Percentiles rank a stretch among this genome's conserved stretches.
phyloP scores from a whole-genome alignment of 2,329 filamentous ascomycete species.

The Didymella lethalis region DNA sequence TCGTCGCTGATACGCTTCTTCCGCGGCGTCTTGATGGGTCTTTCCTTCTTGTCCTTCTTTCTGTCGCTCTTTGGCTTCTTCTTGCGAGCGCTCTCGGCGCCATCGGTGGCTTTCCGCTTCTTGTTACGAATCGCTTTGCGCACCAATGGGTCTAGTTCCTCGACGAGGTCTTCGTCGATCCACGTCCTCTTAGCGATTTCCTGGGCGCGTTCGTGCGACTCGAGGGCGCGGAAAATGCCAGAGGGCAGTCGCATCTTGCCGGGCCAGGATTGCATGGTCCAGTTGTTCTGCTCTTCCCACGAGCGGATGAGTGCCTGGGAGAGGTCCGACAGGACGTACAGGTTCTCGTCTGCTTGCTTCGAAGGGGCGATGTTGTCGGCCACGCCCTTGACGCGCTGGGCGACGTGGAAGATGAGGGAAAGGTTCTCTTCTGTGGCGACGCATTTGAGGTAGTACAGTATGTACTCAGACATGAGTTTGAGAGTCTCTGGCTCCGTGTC shows the following conservation, averaged over 20 bases:
- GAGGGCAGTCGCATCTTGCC: conserved; percentile 81
- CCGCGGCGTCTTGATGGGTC: conserved; percentile 50
- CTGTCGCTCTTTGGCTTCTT: conserved; percentile 44
- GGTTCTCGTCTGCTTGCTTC: conserved; percentile 65
- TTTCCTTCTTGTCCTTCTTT: conserved; percentile 39
- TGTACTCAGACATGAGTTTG: conserved; percentile 83
- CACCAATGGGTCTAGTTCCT: conserved; percentile 79
- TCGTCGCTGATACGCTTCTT: conserved; percentile 46
- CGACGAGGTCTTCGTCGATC: conserved; percentile 76
- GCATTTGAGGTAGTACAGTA: conserved; percentile 85
- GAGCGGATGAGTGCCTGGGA: conserved; percentile 81
- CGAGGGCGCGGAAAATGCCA: conserved; percentile 77
- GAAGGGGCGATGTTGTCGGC: conserved; percentile 75
- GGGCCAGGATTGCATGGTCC: conserved; percentile 84
- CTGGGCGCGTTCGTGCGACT: conserved; percentile 79
- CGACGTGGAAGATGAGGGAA: conserved; percentile 87
- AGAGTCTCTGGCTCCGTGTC: conserved; percentile 68
- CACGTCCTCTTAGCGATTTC: conserved; percentile 87
- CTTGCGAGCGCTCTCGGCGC: conserved; percentile 43
- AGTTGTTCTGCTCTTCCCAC: conserved; percentile 86
- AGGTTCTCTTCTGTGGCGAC: conserved; percentile 88
- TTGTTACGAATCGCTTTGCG: conserved; percentile 71
- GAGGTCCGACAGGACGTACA: conserved; percentile 89
- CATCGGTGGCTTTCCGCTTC: conserved; percentile 51
- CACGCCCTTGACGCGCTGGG: conserved; percentile 90